Evolutionary conservation across 331 rosid genomes (phyloP).

Genomic region (Malus hybrid): DNA sequence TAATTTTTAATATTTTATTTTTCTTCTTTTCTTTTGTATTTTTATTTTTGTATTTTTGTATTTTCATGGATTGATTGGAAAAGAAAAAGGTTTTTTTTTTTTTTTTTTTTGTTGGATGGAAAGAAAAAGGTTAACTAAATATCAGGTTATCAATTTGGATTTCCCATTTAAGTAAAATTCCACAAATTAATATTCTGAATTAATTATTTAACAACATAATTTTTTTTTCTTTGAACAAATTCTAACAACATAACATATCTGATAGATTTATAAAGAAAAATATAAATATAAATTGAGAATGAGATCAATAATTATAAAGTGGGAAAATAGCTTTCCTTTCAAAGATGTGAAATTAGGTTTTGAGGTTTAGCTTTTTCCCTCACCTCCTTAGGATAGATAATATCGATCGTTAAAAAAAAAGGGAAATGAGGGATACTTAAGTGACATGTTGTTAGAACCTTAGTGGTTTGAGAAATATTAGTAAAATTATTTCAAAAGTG

Average conservation of each 20-base stretch:
- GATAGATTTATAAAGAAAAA: background rate
- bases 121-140: background rate
- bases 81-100: background rate
- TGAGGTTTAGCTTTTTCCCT: accelerated
- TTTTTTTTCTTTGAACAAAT: too few relatives aligned
- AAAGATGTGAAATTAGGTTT: background rate
- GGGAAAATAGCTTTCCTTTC: background rate
- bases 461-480: too few relatives aligned
- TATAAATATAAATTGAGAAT: background rate
- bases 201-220: too few relatives aligned
- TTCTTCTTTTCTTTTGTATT: background rate
- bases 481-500: too few relatives aligned
- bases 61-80: too few relatives aligned
- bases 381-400: too few relatives aligned
- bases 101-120: background rate
- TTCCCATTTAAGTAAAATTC: too few relatives aligned
- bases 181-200: too few relatives aligned
- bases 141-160: background rate
- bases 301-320: background rate
- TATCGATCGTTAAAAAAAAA: too few relatives aligned
- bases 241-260: background rate
- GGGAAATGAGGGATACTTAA: too few relatives aligned
- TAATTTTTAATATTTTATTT: background rate
- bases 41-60: background rate
- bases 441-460: too few relatives aligned